Conservation (phyloP, 441 rosid species). For the Gossypium aridum region DNA sequence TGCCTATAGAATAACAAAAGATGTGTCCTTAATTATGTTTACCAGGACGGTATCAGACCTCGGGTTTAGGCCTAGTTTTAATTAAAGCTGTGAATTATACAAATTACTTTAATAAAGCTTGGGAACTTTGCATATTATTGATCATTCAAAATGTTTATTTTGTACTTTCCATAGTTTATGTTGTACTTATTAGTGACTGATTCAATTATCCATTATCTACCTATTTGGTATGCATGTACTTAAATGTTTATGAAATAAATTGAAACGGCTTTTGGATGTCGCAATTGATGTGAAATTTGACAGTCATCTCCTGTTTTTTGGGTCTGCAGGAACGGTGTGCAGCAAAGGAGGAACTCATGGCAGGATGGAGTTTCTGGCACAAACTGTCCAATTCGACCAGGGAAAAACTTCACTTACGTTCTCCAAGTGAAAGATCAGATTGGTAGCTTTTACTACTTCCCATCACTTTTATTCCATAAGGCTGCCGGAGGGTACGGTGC, state of each 20-base stretch:
- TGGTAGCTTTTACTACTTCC: constrained; percentile 55
- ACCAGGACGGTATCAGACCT: neutral
- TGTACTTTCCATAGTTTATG: neutral
- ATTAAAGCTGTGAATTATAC: neutral
- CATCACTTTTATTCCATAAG: constrained; percentile 54
- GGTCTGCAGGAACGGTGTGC: constrained; percentile 48
- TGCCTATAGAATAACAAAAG: neutral
- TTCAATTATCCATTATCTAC: neutral
- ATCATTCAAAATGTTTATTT: neutral
- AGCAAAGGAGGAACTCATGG: constrained; percentile 59
- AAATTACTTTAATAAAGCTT: neutral
- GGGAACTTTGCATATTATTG: neutral
- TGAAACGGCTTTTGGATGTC: too few species aligned
- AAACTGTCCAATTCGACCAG: constrained; percentile 55
- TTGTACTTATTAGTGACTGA: neutral
- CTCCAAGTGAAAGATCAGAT: constrained; percentile 64
- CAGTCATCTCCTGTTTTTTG: neutral
- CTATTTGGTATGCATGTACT: neutral
- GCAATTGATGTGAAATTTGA: neutral
- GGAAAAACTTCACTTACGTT: constrained; percentile 49
- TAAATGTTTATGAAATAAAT: neutral
- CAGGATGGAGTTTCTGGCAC: constrained; percentile 64
- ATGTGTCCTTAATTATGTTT: neutral
- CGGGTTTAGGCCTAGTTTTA: neutral
- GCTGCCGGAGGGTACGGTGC: constrained; percentile 62